Conservation (phyloP, 2,329 filamentous ascomycete species). For the Aciculosporium take region DNA sequence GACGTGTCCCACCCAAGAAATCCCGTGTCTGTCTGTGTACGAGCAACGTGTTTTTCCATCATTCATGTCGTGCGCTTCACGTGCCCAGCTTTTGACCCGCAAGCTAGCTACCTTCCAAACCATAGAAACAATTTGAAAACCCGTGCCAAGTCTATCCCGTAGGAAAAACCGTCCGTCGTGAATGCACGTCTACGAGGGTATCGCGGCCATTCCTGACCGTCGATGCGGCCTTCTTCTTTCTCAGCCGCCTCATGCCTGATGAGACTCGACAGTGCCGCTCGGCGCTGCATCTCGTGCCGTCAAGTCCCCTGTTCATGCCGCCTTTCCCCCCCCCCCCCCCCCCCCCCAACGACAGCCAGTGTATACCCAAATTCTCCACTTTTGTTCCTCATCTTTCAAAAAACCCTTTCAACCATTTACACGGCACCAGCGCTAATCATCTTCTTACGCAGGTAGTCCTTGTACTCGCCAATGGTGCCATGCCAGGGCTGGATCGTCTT, state of each 20-base stretch:
- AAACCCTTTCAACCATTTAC: constrained; percentile 32
- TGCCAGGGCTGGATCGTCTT: constrained; percentile 85
- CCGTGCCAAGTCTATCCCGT: constrained; percentile 21
- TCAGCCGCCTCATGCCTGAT: constrained; percentile 7
- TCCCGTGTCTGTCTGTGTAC: no score
- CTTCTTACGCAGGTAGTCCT: constrained; percentile 98
- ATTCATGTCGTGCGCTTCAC: background rate
- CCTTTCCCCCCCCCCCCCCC: no score
- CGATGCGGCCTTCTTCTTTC: constrained; percentile 10
- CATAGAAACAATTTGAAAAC: constrained; percentile 8
- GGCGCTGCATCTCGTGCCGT: constrained; percentile 7
- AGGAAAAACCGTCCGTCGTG: constrained; percentile 12
- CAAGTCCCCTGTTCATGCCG: constrained; percentile 6
- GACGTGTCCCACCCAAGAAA: no score
- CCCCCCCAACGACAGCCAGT: constrained; percentile 10
- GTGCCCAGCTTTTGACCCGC: background rate
- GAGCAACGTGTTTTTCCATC: background rate
- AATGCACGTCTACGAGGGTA: constrained; percentile 16
- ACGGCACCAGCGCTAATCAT: constrained; percentile 83
- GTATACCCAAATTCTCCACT: constrained; percentile 8
- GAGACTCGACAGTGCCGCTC: constrained; percentile 9
- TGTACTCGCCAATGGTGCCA: constrained; percentile 84
- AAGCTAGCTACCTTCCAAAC: background rate
- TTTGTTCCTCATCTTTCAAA: constrained; percentile 3
- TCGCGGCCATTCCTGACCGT: constrained; percentile 17